A percentile compares a stretch with the other conserved stretches of the same genome.
Conservation (phyloP, 2,329 filamentous ascomycete genomes). For the Mariannaea sp. region DNA sequence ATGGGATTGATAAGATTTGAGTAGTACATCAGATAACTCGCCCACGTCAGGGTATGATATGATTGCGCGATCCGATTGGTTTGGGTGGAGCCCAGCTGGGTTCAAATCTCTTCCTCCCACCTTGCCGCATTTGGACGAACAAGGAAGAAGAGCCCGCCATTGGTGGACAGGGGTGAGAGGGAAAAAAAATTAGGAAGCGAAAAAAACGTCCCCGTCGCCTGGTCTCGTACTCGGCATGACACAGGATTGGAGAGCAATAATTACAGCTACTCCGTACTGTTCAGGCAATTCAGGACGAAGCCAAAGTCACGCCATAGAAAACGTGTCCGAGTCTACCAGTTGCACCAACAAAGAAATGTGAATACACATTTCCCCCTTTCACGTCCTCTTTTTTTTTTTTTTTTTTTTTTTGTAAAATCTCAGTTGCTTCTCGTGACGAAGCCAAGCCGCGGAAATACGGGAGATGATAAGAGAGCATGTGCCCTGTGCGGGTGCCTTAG, state of each 20-base stretch:
- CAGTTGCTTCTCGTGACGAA: no score
- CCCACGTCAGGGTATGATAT: conserved; percentile 10
- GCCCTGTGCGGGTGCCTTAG: no score
- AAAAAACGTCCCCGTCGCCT: background rate
- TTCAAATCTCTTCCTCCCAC: background rate
- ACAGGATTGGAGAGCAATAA: background rate
- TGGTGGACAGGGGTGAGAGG: no score
- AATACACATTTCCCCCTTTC: no score
- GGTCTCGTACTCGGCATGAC: conserved; percentile 2
- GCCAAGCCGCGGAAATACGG: no score
- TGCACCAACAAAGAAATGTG: conserved; percentile 1
- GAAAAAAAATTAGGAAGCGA: background rate
- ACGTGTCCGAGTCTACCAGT: conserved; percentile 1
- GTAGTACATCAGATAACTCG: conserved; percentile 24
- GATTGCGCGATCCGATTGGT: conserved; percentile 30
- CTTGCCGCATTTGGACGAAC: no score
- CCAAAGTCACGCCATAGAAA: conserved; percentile 15
- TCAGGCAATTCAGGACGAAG: conserved; percentile 1
- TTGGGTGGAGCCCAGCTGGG: background rate
- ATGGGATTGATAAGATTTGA: conserved; percentile 39
- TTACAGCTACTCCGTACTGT: no score
- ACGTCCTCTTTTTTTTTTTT: no score
- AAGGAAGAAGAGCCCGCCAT: no score
- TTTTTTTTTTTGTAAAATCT: no score
- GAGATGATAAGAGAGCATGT: no score